A percentile compares a stretch with the other conserved stretches of the same genome.
Conservation (phyloP, 805 yeast genomes). For the Suhomyces vadensis region DNA sequence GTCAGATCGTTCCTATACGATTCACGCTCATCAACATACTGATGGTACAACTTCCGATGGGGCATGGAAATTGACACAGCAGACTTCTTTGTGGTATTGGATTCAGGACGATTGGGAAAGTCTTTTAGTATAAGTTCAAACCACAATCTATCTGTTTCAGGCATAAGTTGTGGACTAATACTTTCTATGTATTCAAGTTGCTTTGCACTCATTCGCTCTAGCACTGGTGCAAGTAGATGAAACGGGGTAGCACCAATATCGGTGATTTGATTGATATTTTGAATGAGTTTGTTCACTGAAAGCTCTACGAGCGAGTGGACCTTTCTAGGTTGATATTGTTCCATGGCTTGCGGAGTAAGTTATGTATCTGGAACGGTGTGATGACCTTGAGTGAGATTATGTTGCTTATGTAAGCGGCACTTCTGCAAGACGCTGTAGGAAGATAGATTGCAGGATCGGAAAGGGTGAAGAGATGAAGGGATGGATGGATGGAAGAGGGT, state of each 20-base stretch:
- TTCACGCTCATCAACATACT: conserved; percentile 43
- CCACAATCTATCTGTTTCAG: conserved; percentile 50
- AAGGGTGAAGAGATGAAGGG: no score
- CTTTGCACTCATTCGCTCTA: conserved; percentile 39
- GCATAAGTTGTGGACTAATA: conserved; percentile 42
- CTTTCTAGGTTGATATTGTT: not conserved
- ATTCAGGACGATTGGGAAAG: conserved; percentile 46
- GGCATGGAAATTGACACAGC: conserved; percentile 23
- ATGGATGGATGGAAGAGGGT: no score
- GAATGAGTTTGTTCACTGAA: conserved; percentile 13
- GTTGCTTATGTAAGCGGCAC: conserved; percentile 1
- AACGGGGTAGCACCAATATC: conserved; percentile 28
- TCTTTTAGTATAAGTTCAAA: conserved; percentile 44
- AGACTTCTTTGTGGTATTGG: not conserved
- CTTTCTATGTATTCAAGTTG: conserved; percentile 42
- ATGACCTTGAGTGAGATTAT: not conserved
- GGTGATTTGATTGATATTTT: conserved; percentile 10
- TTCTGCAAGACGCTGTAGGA: no score
- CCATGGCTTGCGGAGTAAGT: not conserved
- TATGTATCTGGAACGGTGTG: not conserved
- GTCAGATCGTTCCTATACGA: conserved; percentile 46
- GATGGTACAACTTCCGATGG: conserved; percentile 38
- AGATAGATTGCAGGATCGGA: no score
- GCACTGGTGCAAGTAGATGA: conserved; percentile 50
- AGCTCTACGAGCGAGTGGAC: conserved; percentile 13